These are phyloP conservation scores for Singerocomus rubriflavus DNA, from an alignment of 1,284 basidiomycete species.

Conservation along the genomic window DNA sequence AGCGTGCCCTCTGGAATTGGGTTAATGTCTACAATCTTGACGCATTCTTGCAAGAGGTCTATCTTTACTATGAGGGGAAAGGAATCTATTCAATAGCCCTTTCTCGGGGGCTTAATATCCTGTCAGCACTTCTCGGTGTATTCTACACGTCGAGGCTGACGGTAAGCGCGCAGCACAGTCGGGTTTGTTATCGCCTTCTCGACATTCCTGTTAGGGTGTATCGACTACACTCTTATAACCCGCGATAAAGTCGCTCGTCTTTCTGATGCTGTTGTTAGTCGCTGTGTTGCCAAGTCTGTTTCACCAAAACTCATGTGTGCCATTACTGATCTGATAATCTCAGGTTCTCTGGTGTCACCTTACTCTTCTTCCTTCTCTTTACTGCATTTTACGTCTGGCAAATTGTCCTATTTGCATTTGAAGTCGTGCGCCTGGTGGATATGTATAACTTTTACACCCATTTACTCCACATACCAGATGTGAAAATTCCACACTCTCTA, in stretches of 20 bases:
- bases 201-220: constrained; percentile 91
- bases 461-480: constrained; percentile 74
- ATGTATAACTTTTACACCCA: constrained; percentile 93
- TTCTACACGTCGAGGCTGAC: constrained; percentile 22
- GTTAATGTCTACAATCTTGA: constrained; percentile 98
- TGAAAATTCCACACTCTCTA: constrained; percentile 42
- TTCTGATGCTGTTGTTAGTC: constrained; percentile 75
- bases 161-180: constrained; percentile 66
- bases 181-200: constrained; percentile 98
- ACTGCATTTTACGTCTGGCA: constrained; percentile 79
- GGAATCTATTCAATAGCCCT: constrained; percentile 94
- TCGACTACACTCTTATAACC: constrained; percentile 84
- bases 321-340: constrained; percentile 9
- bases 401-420: constrained; percentile 60
- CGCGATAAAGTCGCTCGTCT: constrained; percentile 62
- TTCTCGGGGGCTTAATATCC: constrained; percentile 81
- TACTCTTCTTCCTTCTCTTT: constrained; percentile 82
- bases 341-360: constrained; percentile 80
- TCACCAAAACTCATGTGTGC: background rate
- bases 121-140: constrained; percentile 58
- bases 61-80: constrained; percentile 94
- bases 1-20: constrained; percentile 97
- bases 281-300: constrained; percentile 77
- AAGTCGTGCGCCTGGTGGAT: constrained; percentile 74
- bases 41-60: constrained; percentile 91